These are phyloP conservation scores for Microthlaspi erraticum DNA, from an alignment of 345 rosid genomes.

Conservation along the genomic window DNA sequence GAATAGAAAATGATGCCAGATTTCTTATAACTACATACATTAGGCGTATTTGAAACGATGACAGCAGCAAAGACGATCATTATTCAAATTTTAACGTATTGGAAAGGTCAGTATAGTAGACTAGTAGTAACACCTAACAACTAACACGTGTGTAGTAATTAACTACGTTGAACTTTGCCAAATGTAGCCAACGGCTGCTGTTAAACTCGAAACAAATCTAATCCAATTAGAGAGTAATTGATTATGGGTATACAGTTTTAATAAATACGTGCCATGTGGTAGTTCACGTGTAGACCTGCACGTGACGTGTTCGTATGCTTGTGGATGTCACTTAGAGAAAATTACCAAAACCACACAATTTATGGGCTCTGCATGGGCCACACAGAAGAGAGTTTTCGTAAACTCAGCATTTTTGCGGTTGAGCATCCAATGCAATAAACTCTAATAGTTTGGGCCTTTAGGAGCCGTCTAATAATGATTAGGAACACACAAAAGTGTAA, in stretches of 20 bases:
- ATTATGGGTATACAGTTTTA: not conserved
- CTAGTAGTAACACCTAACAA: not conserved
- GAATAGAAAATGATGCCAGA: conserved; percentile 1
- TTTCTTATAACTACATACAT: conserved; percentile 7
- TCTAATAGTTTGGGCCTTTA: conserved; percentile 15
- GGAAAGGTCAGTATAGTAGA: conserved; percentile 15
- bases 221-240: not conserved
- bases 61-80: conserved; percentile 15
- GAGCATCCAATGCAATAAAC: not conserved
- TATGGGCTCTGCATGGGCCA: conserved; percentile 27
- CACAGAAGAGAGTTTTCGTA: not conserved
- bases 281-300: conserved; percentile 23
- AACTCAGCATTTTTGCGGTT: not conserved
- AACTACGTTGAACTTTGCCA: not conserved
- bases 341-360: conserved; percentile 15
- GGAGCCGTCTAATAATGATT: not conserved
- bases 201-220: not conserved
- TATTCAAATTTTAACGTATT: conserved; percentile 16
- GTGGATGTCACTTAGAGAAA: not conserved
- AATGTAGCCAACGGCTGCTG: not conserved
- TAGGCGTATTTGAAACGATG: not conserved
- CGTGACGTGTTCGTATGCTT: conserved; percentile 31
- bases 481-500: not conserved
- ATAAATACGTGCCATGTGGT: conserved; percentile 34
- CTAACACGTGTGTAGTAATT: conserved; percentile 21